phyloP scores from a whole-genome alignment of 2,329 filamentous ascomycete species.

The Massarina eburnea region DNA sequence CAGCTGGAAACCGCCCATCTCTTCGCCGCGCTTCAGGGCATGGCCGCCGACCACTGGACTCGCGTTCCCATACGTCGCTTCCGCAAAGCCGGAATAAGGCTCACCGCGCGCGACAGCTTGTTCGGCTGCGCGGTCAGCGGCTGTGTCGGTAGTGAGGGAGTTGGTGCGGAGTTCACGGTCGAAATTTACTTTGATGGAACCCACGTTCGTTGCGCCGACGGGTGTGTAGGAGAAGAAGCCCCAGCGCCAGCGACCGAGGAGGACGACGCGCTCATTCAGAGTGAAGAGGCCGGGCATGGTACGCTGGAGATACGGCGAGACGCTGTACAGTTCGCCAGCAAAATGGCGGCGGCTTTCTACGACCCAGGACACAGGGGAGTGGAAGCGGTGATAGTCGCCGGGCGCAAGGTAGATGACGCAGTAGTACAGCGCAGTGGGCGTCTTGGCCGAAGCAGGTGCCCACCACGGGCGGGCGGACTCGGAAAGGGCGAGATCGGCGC shows the following conservation, averaged over 20 bases:
- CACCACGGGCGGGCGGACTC: conserved; percentile 58
- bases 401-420: conserved; percentile 94
- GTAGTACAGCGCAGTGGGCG: conserved; percentile 78
- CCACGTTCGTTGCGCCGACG: conserved; percentile 95
- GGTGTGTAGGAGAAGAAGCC: conserved; percentile 97
- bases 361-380: conserved; percentile 93
- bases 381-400: conserved; percentile 97
- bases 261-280: conserved; percentile 90
- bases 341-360: conserved; percentile 95
- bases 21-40: conserved; percentile 81
- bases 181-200: conserved; percentile 96
- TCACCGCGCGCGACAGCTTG: conserved; percentile 75
- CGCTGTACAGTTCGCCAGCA: conserved; percentile 91
- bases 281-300: conserved; percentile 94
- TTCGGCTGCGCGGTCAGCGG: conserved; percentile 81
- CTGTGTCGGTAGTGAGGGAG: conserved; percentile 87
- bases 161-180: conserved; percentile 93
- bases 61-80: conserved; percentile 82
- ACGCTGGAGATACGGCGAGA: conserved; percentile 91
- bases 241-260: conserved; percentile 92
- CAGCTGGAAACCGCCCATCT: conserved; percentile 97
- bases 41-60: conserved; percentile 79
- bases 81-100: conserved; percentile 84
- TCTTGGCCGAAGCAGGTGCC: conserved; percentile 43
- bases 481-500: conserved; percentile 76